A percentile compares a stretch with the other conserved stretches of the same genome.
Conservation (phyloP, 2,329 filamentous ascomycete species). For the Chalaropsis thielavioides region DNA sequence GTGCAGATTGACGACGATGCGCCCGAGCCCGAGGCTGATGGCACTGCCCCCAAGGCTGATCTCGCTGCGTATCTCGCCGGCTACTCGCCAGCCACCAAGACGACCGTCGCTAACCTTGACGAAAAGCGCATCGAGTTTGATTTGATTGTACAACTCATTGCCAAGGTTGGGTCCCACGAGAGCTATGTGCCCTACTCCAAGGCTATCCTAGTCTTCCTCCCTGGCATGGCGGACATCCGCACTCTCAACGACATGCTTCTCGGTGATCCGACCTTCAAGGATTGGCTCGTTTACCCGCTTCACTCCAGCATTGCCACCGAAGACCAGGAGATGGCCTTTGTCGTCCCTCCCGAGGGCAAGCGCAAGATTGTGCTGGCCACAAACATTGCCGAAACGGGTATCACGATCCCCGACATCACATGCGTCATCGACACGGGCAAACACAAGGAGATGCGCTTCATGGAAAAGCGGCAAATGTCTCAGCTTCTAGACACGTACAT, state of each 20-base stretch:
- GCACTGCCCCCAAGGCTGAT: slow-evolving; percentile 38
- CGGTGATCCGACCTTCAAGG: slow-evolving; percentile 59
- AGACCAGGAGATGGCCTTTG: slow-evolving; percentile 87
- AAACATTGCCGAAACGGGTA: slow-evolving; percentile 96
- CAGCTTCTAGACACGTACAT: slow-evolving; percentile 89
- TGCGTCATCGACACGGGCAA: slow-evolving; percentile 95
- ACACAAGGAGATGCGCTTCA: slow-evolving; percentile 93
- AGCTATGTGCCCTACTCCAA: slow-evolving; percentile 61
- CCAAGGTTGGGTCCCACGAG: slow-evolving; percentile 56
- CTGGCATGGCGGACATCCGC: slow-evolving; percentile 85
- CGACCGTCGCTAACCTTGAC: slow-evolving; percentile 62
- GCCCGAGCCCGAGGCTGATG: slow-evolving; percentile 34
- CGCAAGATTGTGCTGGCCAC: slow-evolving; percentile 93
- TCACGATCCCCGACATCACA: slow-evolving; percentile 95
- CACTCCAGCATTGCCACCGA: slow-evolving; percentile 94
- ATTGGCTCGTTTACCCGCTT: slow-evolving; percentile 77
- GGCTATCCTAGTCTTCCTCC: slow-evolving; percentile 86
- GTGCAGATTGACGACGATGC: slow-evolving; percentile 36
- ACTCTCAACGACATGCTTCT: slow-evolving; percentile 73
- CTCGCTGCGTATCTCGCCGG: slow-evolving; percentile 50
- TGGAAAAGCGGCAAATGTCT: slow-evolving; percentile 83
- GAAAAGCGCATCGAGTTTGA: slow-evolving; percentile 88
- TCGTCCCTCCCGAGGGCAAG: slow-evolving; percentile 63
- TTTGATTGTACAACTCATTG: slow-evolving; percentile 65
- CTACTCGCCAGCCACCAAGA: slow-evolving; percentile 64